Evolutionary conservation across 495 filamentous ascomycete species (phyloP), one percentile per base, ranked within the genome.

Genomic region (Pseudevernia furfuracea): DNA sequence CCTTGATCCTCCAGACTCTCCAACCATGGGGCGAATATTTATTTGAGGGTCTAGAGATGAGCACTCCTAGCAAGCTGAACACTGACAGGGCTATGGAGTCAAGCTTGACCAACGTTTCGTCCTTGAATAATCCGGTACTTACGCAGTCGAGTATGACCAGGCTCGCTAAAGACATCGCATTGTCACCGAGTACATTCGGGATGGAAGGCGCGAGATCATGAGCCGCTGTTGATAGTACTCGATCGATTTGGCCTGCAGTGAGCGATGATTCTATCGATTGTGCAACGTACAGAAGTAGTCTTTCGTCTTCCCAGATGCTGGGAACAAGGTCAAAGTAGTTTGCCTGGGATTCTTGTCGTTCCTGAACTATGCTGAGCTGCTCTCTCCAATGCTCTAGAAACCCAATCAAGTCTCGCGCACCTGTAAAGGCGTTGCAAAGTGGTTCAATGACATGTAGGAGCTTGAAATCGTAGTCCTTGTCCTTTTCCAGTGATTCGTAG

Each of bases 351-450:
- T 8, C 9, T 46, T 53, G 25, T 53, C 39, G 14, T 28, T 41
- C 61, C 25, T 55, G 58, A 12, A 68, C 37, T 69, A 60, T 74
- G 65, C 39, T 73, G 62, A 93, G 79, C 68, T 87, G 83, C 14
- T 77, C 73, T 52, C 83, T 77, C 90, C 90, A 94, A 19, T 82
- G 70, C 38, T 80, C 76, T 68, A 91, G 74, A 69, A 93, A 94
- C 6, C 80, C 80, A 11, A 80, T 66, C 39, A 94, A 70, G 65
- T 91, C 82, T 71, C 89, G 81, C 59, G 85, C 84, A 39, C 79
- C 79, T 38, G 81, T 79, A 71, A 87, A 90, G 3, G 83, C 87
- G 17, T 78, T 74, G 61, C 89, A 76, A 11, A 92, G 75, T 2
- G 87, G 80, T 15, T 84, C 69, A 4, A 88, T 68, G 19, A 86